Evolutionary conservation across 345 rosid species (phyloP).

Genomic region (Aegle marmelos): DNA sequence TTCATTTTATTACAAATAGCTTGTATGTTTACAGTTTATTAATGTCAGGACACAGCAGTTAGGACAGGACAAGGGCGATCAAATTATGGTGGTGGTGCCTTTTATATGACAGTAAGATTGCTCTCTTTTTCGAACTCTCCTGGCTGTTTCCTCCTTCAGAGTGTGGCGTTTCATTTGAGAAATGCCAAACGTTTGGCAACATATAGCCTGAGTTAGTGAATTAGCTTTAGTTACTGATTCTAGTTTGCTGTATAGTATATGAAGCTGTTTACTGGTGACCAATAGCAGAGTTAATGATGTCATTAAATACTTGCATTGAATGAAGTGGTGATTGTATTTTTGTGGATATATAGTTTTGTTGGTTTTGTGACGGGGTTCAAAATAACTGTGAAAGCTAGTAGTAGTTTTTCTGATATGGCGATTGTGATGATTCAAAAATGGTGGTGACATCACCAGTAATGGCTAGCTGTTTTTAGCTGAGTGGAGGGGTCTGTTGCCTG

Average conservation of each 20-base stretch:
- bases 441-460: neutral
- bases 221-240: neutral
- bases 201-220: neutral
- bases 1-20: neutral
- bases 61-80: constrained; percentile 43
- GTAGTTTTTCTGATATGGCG: neutral
- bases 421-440: neutral
- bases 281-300: neutral
- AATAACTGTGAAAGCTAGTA: neutral
- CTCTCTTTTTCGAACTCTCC: constrained; percentile 5
- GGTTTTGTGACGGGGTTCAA: neutral
- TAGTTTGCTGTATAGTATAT: neutral
- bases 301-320: neutral
- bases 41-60: constrained; percentile 38
- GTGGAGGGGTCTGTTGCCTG: neutral
- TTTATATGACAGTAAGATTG: constrained; percentile 47
- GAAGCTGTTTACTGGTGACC: neutral
- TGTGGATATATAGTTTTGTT: neutral
- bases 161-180: neutral
- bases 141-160: neutral
- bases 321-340: neutral
- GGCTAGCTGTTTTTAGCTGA: neutral
- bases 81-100: constrained; percentile 59
- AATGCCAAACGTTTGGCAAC: neutral
- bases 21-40: constrained; percentile 15